phyloP scores from a whole-genome alignment of 1,139 yeast genomes.

The Blastobotrys illinoisensis region DNA sequence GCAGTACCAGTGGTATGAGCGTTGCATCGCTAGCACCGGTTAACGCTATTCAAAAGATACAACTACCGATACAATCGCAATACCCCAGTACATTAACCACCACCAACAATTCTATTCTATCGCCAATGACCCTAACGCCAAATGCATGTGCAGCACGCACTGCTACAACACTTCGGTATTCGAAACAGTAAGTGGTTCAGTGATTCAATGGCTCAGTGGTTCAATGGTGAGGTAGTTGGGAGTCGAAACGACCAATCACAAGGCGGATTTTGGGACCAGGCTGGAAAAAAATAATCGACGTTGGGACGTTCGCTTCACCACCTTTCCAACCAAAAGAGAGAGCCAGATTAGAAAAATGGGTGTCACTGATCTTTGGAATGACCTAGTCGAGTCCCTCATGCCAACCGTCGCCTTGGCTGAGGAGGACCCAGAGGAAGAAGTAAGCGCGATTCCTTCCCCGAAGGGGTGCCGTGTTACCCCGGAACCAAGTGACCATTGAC shows the following conservation, averaged over 20 bases:
- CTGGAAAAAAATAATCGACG: not conserved
- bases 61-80: too few relatives aligned
- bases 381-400: slow-evolving; percentile 72
- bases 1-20: too few relatives aligned
- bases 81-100: too few relatives aligned
- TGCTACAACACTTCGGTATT: too few relatives aligned
- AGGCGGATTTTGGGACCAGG: slow-evolving; percentile 4
- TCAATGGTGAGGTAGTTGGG: not conserved
- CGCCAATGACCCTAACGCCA: too few relatives aligned
- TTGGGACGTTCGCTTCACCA: slow-evolving; percentile 4
- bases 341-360: slow-evolving; percentile 38
- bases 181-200: too few relatives aligned
- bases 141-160: too few relatives aligned
- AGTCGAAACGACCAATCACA: slow-evolving; percentile 1
- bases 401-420: slow-evolving; percentile 87
- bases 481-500: not conserved
- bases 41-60: too few relatives aligned
- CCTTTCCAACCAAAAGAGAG: slow-evolving; percentile 2
- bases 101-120: too few relatives aligned
- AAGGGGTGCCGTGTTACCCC: not conserved
- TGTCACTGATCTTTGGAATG: slow-evolving; percentile 48
- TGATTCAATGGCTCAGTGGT: too few relatives aligned
- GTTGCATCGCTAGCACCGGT: too few relatives aligned
- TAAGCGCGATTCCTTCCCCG: not conserved
- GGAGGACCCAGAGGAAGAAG: slow-evolving; percentile 42